Evolutionary conservation across 208 protist species (phyloP), one percentile per base, ranked within the genome.

Genomic region (Crithidia expoeki): DNA sequence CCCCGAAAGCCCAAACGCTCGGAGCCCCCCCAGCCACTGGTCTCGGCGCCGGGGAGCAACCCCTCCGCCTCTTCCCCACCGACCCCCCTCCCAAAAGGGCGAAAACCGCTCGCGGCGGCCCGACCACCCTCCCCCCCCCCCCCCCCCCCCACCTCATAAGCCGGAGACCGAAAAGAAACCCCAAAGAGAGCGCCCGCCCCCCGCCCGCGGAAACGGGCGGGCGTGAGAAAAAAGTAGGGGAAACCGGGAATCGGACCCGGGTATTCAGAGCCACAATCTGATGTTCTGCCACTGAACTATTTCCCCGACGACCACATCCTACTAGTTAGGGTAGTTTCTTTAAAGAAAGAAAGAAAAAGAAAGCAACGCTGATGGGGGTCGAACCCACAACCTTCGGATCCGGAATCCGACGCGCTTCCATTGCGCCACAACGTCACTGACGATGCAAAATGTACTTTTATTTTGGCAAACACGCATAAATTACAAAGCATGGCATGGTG

Each of bases 221-320:
- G n/a, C n/a, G n/a, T n/a, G n/a, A n/a, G 52, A 79, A 86, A 86
- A 83, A 79, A 6, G 38, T 59, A 86, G 84, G 81, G 79, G 81
- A 89, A 76, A 93, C 88, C 88, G 84, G 88, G 88, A 88, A 93
- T 94, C 85, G 88, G 79, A 89, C 83, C 85, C 83, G 85, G 88
- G 79, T 88, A 71, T 78, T 86, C 79, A 90, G 88, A 92, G 85
- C 85, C 84, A 91, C 85, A 94, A 89, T 92, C 88, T 90, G 72
- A 79, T 89, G 85, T 89, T 89, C 84, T 90, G 81, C 87, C 84
- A 90, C 81, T 90, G 85, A 88, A 88, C 84, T 86, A 90, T 87
- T 81, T 87, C 81, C 81, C 81, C 84, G 34, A 56, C 49, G 59
- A 44, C 14, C n/a, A n/a, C n/a, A n/a, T 7, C 38, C 38, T 44